Conservation (phyloP, 2,329 filamentous ascomycete species). For the Colletotrichum tofieldiae region DNA sequence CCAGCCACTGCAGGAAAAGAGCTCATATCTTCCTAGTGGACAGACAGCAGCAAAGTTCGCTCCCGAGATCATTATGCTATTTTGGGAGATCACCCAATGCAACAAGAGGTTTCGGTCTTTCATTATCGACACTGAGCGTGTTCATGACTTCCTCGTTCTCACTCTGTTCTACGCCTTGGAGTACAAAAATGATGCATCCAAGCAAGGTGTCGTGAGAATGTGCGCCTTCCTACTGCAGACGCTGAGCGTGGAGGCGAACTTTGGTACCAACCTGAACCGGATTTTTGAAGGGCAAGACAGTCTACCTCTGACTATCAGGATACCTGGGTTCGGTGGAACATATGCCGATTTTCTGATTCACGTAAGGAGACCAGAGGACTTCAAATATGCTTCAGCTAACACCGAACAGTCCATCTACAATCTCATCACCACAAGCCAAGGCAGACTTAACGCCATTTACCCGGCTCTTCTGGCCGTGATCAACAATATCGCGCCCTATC, state of each 20-base stretch:
- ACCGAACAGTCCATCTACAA: constrained; percentile 85
- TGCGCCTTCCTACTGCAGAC: constrained; percentile 98
- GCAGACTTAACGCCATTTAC: constrained; percentile 91
- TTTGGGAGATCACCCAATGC: constrained; percentile 97
- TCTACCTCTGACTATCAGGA: constrained; percentile 84
- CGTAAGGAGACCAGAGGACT: constrained; percentile 64
- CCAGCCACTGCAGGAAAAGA: constrained; percentile 90
- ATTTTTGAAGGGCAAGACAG: constrained; percentile 91
- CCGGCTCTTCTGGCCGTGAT: constrained; percentile 92
- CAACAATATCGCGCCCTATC: constrained; percentile 91
- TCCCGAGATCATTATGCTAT: constrained; percentile 95
- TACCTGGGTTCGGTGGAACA: constrained; percentile 87
- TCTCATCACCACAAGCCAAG: constrained; percentile 92
- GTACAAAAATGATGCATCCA: constrained; percentile 86
- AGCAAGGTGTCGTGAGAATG: constrained; percentile 95
- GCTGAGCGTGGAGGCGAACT: constrained; percentile 91
- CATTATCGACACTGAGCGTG: constrained; percentile 94
- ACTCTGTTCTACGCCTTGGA: constrained; percentile 94
- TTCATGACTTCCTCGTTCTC: constrained; percentile 92
- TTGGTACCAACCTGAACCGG: constrained; percentile 92
- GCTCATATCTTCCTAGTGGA: constrained; percentile 88
- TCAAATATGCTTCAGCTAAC: constrained; percentile 36
- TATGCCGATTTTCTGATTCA: constrained; percentile 96
- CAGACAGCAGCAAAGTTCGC: constrained; percentile 88
- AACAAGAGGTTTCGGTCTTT: constrained; percentile 98